Base-by-base conservation (phyloP, 2,329 filamentous ascomycete genomes). In the Ascochyta viciae-villosae region DNA sequence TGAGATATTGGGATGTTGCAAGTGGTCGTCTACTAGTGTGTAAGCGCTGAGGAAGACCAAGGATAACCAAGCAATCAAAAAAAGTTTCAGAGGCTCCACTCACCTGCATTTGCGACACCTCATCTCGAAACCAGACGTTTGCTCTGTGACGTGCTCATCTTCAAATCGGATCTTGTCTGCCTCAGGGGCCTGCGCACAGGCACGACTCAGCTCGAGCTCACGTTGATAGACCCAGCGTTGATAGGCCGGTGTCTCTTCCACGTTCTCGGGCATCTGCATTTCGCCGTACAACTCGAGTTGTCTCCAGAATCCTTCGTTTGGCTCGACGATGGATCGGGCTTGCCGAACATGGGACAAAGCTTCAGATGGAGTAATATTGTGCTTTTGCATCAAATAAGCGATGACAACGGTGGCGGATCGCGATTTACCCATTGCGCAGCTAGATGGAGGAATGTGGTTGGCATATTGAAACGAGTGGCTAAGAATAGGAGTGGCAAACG, bases 91-190 rank as follows among this genome's bases (percentile, higher is more conserved):
- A 47, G 33, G 31, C 29, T 53, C 62, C 65, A 68, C 82, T 71
- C 84, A 86, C 75, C 95, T 87, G 82, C 95, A 99, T 78, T 94
- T 97, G 72, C 93, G 92, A 79, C 95, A 98, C 66, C 91, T 86
- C 56, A 96, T 81, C 72, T 93, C 88, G 58, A 82, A 78, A 16
- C 65, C 68, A n/a, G 76, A 76, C 41, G 69, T 60, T 33, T 72
- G 64, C 24, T 78, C 78, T 37, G 68, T 71, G 29, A 73, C 74
- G 66, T 84, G 80, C 63, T 86, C 89, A 65, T 93, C 90, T 72
- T 92, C 89, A 71, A 98, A 98, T 39, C 90, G 86, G 45, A 98
- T 88, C 68, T 89, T 85, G 47, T 87, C 83, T 51, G 86, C 79
- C 57, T 89, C 88, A 0, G 95, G 95, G 13, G 92, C 92, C 76